Percentiles rank a stretch among this genome's conserved stretches.
Evolutionary conservation across 139 green algal genomes (phyloP).

Genomic region (Mesostigma viride): DNA sequence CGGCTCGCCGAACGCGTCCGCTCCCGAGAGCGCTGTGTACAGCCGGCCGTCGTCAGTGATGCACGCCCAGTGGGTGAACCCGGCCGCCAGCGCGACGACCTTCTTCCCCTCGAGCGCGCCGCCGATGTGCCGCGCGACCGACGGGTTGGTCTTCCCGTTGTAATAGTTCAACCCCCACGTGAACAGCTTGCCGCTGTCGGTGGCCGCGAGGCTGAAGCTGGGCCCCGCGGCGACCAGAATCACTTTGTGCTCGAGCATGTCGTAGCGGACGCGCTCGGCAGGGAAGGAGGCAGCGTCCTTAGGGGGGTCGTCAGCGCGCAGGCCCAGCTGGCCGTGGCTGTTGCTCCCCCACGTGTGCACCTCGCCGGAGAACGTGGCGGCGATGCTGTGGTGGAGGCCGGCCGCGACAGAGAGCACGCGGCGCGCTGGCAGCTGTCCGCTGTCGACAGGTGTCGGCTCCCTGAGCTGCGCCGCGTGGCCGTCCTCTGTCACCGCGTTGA

Average conservation of each 20-base stretch:
- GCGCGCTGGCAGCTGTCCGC: not conserved
- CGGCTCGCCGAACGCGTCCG: not conserved
- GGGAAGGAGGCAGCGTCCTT: not conserved
- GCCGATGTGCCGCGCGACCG: not conserved
- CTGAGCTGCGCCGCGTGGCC: not conserved
- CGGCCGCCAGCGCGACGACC: not conserved
- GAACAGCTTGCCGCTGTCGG: conserved; percentile 13
- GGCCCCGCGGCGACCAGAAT: no score
- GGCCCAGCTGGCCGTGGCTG: conserved; percentile 23
- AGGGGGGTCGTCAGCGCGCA: not conserved
- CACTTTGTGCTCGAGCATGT: no score
- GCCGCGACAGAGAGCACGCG: not conserved
- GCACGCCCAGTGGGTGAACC: conserved; percentile 10
- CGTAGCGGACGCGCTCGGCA: not conserved
- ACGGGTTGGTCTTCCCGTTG: conserved; percentile 4
- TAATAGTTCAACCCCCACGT: conserved; percentile 28
- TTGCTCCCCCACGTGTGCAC: conserved; percentile 31
- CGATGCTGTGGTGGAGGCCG: conserved; percentile 10
- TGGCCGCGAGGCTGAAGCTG: conserved; percentile 14
- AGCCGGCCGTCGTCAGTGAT: conserved; percentile 8
- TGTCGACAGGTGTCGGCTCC: not conserved
- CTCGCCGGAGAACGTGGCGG: conserved; percentile 16
- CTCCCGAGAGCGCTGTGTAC: not conserved
- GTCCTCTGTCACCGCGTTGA: not conserved
- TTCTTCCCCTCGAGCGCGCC: not conserved